These are phyloP conservation scores for Blastobotrys terrestris DNA, from an alignment of 805 yeast species.

Conservation along the genomic window DNA sequence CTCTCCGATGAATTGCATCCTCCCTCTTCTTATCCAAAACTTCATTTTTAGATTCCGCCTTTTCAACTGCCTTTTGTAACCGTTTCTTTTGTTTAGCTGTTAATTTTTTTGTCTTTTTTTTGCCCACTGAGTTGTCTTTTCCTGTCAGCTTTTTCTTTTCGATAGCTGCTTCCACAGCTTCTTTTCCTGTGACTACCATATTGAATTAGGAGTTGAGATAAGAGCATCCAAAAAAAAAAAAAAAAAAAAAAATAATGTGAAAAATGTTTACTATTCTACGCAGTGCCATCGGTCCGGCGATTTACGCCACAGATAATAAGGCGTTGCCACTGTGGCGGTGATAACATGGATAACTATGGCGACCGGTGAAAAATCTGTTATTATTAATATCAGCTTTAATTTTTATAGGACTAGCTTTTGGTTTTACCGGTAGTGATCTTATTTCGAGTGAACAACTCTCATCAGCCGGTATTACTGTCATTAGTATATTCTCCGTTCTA, in stretches of 20 bases:
- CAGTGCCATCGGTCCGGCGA: neutral
- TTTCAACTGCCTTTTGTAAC: conserved; percentile 12
- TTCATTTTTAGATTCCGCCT: conserved; percentile 22
- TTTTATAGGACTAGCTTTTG: no score
- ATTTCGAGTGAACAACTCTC: no score
- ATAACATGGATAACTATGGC: no score
- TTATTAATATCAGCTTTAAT: no score
- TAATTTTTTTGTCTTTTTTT: conserved; percentile 17
- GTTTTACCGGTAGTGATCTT: no score
- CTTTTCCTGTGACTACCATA: neutral
- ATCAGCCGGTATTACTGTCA: no score
- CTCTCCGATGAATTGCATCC: conserved; percentile 23
- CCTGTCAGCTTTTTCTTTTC: neutral
- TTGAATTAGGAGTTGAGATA: neutral
- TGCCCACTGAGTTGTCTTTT: conserved; percentile 6
- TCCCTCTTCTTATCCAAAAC: conserved; percentile 25
- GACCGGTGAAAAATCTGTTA: no score
- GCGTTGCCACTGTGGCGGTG: neutral
- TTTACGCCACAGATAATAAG: neutral
- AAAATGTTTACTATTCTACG: no score
- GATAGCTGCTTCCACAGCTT: neutral
- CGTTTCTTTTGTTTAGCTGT: conserved; percentile 19
- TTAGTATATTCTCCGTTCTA: no score
- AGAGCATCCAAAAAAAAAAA: neutral
- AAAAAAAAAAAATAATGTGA: neutral